Conservation (phyloP, 1,284 basidiomycete genomes). For the Heterobasidion irregulare region DNA sequence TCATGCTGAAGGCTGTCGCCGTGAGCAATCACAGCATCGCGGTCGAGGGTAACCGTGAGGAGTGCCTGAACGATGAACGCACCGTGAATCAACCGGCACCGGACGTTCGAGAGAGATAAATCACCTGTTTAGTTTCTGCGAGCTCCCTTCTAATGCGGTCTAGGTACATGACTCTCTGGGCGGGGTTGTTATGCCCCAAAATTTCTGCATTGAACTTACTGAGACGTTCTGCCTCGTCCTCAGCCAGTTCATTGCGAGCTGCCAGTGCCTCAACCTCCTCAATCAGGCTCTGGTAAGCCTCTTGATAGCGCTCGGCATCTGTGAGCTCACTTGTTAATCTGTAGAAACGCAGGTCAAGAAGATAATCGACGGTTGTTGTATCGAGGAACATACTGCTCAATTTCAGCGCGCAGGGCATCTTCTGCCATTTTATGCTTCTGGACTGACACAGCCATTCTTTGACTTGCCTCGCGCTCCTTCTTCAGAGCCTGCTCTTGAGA, state of each 20-base stretch:
- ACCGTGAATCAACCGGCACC: slow-evolving; percentile 23
- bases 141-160: slow-evolving; percentile 64
- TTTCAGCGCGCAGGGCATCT: slow-evolving; percentile 50
- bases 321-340: slow-evolving; percentile 52
- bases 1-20: slow-evolving; percentile 54
- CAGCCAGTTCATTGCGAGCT: slow-evolving; percentile 63
- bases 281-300: slow-evolving; percentile 54
- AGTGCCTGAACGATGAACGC: slow-evolving; percentile 56
- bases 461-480: slow-evolving; percentile 41
- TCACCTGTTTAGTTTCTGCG: slow-evolving; percentile 62
- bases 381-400: slow-evolving; percentile 45
- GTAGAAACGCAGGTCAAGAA: slow-evolving; percentile 5
- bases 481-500: slow-evolving; percentile 23
- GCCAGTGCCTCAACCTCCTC: slow-evolving; percentile 56
- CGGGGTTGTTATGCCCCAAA: slow-evolving; percentile 63
- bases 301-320: slow-evolving; percentile 53
- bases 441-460: slow-evolving; percentile 38
- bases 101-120: neutral
- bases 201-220: slow-evolving; percentile 74
- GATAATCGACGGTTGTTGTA: neutral
- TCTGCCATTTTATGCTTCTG: slow-evolving; percentile 52
- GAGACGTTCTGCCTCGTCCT: slow-evolving; percentile 58
- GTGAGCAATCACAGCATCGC: slow-evolving; percentile 36
- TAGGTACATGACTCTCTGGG: slow-evolving; percentile 67
- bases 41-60: slow-evolving; percentile 41